phyloP scores from a whole-genome alignment of 495 filamentous ascomycete species.

The Neurospora pannonica region DNA sequence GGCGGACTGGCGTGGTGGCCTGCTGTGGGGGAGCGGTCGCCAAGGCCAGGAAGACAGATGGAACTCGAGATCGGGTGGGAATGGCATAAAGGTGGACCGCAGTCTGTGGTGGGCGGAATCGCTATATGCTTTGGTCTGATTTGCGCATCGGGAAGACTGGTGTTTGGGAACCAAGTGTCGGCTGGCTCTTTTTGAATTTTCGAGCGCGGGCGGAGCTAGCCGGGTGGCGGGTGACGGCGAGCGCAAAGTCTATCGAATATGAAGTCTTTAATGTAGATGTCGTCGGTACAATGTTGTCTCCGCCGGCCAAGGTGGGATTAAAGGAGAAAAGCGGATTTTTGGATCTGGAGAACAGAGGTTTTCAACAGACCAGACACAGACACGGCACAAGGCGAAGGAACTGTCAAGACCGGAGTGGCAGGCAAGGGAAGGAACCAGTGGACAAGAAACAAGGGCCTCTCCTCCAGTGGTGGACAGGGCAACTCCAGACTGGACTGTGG shows the following conservation, averaged over 20 bases:
- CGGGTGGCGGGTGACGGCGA: background rate
- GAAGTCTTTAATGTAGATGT: background rate
- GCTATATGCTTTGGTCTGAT: background rate
- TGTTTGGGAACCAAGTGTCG: background rate
- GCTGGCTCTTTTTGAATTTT: background rate
- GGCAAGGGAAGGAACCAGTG: background rate
- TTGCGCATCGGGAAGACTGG: background rate
- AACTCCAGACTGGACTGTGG: no score
- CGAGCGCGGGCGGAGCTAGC: background rate
- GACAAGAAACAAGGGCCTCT: background rate
- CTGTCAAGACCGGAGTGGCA: background rate
- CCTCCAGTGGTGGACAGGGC: background rate
- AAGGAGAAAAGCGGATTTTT: constrained; percentile 23
- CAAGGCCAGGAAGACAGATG: background rate
- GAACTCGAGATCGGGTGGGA: background rate
- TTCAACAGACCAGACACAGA: constrained; percentile 2
- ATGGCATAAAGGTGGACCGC: background rate
- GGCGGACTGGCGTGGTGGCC: background rate
- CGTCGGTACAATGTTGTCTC: background rate
- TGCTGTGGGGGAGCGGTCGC: background rate
- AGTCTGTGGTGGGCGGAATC: background rate
- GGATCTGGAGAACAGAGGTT: constrained; percentile 20
- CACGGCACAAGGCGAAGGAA: background rate
- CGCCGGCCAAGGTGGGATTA: constrained; percentile 1
- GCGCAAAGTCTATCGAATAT: background rate